Evolutionary conservation across 192 early-diverging fungal genomes (phyloP).

Genomic region (Backusella australiensis): DNA sequence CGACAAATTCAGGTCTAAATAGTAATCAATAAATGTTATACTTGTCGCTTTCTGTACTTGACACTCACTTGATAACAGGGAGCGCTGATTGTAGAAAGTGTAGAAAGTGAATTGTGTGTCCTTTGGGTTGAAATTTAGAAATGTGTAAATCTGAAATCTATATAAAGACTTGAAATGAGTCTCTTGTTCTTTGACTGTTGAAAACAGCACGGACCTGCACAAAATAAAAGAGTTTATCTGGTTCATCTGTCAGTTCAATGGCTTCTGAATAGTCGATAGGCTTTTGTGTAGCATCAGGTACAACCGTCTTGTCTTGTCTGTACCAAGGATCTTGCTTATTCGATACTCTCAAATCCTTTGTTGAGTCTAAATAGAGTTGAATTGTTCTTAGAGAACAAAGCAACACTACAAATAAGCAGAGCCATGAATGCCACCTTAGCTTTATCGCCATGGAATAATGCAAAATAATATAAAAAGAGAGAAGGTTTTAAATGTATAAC

Average conservation of each 20-base stretch:
- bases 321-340: constrained; percentile 10
- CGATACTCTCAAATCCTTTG: constrained; percentile 3
- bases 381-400: background rate
- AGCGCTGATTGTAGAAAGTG: constrained; percentile 69
- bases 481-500: background rate
- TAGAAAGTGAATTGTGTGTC: constrained; percentile 72
- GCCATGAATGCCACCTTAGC: background rate
- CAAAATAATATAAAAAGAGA: background rate
- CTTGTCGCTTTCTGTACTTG: no score
- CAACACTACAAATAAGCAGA: background rate
- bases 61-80: constrained; percentile 52
- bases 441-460: background rate
- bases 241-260: constrained; percentile 16
- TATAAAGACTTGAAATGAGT: background rate
- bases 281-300: background rate
- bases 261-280: background rate
- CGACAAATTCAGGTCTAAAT: constrained; percentile 67
- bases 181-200: background rate
- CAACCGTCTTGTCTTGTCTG: background rate
- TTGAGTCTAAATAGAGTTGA: constrained; percentile 5
- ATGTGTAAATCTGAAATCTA: constrained; percentile 87
- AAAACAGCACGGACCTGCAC: constrained; percentile 49
- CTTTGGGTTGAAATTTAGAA: constrained; percentile 59
- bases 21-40: no score
- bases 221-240: constrained; percentile 65